Conservation (phyloP, 2,329 filamentous ascomycete species). For the Sarocladium oryzae region DNA sequence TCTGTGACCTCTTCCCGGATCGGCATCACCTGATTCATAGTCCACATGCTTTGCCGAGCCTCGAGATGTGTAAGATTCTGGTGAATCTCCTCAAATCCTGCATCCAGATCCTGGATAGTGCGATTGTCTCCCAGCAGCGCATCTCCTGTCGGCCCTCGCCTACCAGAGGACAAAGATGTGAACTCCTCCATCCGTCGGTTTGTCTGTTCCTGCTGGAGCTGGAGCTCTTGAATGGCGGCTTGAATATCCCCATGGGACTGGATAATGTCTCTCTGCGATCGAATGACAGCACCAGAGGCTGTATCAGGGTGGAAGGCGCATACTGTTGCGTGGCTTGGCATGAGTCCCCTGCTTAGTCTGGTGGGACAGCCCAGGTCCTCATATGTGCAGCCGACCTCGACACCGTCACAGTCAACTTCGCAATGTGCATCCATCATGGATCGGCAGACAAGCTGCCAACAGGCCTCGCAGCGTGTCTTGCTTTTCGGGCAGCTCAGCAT, state of each 20-base stretch:
- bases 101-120: constrained; percentile 36
- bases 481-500: constrained; percentile 37
- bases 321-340: constrained; percentile 37
- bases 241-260: constrained; percentile 30
- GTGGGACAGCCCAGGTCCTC: constrained; percentile 29
- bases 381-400: constrained; percentile 42
- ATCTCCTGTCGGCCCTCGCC: constrained; percentile 15
- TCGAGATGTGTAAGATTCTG: constrained; percentile 52
- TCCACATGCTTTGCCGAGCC: constrained; percentile 52
- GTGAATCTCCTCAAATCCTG: constrained; percentile 48
- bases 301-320: constrained; percentile 47
- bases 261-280: constrained; percentile 42
- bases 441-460: constrained; percentile 36
- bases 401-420: constrained; percentile 42
- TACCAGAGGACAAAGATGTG: constrained; percentile 37
- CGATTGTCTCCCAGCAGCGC: constrained; percentile 29
- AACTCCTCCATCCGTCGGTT: constrained; percentile 28
- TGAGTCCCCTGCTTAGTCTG: constrained; percentile 25
- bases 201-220: constrained; percentile 27
- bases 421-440: constrained; percentile 41
- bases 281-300: constrained; percentile 44
- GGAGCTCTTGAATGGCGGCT: constrained; percentile 28
- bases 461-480: constrained; percentile 43
- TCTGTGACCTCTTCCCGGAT: constrained; percentile 59
- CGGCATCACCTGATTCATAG: constrained; percentile 55